A percentile compares a stretch with the other conserved stretches of the same genome.
phyloP scores from a whole-genome alignment of 768 basidiomycete genomes.

The Tulasnella sp. region DNA sequence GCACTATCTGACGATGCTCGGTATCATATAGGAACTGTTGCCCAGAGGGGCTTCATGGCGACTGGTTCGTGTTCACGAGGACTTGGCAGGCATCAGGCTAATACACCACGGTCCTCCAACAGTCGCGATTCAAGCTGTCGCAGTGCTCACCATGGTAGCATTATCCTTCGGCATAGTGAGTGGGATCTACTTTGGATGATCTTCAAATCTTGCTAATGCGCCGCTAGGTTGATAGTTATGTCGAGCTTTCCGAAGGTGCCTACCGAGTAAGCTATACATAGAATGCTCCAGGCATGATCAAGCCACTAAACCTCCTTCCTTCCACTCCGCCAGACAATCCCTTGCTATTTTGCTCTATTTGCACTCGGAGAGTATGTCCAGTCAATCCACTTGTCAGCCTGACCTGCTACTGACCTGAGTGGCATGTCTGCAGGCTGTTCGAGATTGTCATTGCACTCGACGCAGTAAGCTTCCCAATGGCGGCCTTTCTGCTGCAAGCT shows the following conservation, averaged over 20 bases:
- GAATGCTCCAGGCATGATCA: neutral
- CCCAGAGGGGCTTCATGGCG: constrained; percentile 36
- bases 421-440: constrained; percentile 42
- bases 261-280: neutral
- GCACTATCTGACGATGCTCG: constrained; percentile 23
- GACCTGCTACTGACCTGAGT: neutral
- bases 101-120: constrained; percentile 27
- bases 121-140: constrained; percentile 38
- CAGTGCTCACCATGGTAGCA: constrained; percentile 64
- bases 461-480: constrained; percentile 29
- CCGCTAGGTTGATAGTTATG: neutral
- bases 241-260: neutral
- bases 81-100: neutral
- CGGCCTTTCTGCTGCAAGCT: neutral
- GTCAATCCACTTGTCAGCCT: neutral
- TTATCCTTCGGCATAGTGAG: constrained; percentile 50
- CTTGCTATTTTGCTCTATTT: constrained; percentile 78
- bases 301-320: constrained; percentile 36
- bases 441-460: constrained; percentile 72
- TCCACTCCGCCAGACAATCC: constrained; percentile 47
- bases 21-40: constrained; percentile 6
- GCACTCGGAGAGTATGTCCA: constrained; percentile 61
- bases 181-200: neutral
- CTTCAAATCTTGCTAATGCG: neutral
- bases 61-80: constrained; percentile 48